These are phyloP conservation scores for Fusarium cyanostomum DNA, from an alignment of 2,329 filamentous ascomycete genomes.

Conservation along the genomic window DNA sequence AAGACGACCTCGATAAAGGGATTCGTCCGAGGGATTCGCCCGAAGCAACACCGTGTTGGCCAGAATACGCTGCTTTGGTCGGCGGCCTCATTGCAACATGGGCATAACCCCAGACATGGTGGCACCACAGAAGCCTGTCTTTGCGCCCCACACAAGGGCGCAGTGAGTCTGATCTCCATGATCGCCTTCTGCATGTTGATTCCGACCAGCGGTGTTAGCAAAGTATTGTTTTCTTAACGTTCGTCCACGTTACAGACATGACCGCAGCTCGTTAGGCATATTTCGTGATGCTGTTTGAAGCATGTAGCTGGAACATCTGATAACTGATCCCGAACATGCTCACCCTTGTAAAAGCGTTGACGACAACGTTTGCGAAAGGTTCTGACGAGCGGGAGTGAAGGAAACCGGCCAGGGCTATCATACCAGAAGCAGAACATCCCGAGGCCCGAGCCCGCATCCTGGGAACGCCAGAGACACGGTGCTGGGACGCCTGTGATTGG, in stretches of 20 bases:
- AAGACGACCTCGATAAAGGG: constrained; percentile 8
- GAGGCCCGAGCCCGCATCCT: constrained; percentile 45
- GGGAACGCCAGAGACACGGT: constrained; percentile 40
- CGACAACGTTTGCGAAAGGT: constrained; percentile 29
- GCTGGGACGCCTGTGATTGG: constrained; percentile 46
- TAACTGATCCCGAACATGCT: constrained; percentile 7
- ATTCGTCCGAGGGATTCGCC: no score
- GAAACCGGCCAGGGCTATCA: constrained; percentile 33
- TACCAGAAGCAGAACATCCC: constrained; percentile 45
- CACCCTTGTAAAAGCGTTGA: constrained; percentile 17
- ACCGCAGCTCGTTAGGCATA: not conserved
- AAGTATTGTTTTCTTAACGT: not conserved
- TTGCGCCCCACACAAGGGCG: constrained; percentile 14
- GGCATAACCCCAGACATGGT: constrained; percentile 13
- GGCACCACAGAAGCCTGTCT: constrained; percentile 7
- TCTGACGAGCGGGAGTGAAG: constrained; percentile 18
- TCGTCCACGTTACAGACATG: not conserved
- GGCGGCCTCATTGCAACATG: constrained; percentile 21
- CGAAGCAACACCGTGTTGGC: constrained; percentile 26
- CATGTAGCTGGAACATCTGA: constrained; percentile 11
- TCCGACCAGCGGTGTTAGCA: not conserved
- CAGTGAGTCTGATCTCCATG: constrained; percentile 19
- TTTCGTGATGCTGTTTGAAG: not conserved
- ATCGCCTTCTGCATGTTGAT: constrained; percentile 15
- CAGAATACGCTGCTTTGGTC: constrained; percentile 1